These are phyloP conservation scores for Microcera coccophila DNA, from an alignment of 2,329 filamentous ascomycete genomes.

Conservation along the genomic window DNA sequence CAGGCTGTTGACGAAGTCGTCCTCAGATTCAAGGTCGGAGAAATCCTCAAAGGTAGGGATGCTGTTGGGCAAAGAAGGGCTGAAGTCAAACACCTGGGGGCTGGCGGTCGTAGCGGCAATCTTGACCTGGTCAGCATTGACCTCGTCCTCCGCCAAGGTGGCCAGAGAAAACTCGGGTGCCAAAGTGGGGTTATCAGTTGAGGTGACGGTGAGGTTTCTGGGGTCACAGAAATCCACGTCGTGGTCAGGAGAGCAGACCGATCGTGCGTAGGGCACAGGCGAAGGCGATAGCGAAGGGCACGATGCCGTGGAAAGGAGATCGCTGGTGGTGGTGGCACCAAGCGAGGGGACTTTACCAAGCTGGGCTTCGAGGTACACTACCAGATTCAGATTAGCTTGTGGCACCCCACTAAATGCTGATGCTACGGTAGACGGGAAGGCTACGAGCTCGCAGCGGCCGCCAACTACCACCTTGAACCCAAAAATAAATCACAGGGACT, in stretches of 20 bases:
- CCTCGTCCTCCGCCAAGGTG: conserved; percentile 63
- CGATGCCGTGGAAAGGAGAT: conserved; percentile 61
- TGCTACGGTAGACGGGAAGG: background rate
- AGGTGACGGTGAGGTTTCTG: conserved; percentile 75
- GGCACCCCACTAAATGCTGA: conserved; percentile 12
- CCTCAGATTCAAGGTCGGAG: conserved; percentile 86
- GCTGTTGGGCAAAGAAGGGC: conserved; percentile 47
- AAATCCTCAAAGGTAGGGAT: conserved; percentile 78
- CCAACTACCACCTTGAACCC: background rate
- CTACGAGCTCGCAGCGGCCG: background rate
- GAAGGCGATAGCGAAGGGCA: conserved; percentile 78
- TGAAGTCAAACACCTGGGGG: conserved; percentile 51
- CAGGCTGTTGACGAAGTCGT: conserved; percentile 71
- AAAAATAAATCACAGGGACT: conserved; percentile 2
- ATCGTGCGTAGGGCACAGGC: conserved; percentile 71
- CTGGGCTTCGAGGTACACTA: conserved; percentile 50
- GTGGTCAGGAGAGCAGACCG: conserved; percentile 59
- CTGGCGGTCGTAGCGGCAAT: conserved; percentile 39
- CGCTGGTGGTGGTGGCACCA: conserved; percentile 56
- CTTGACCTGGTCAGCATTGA: conserved; percentile 50
- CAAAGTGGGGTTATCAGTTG: conserved; percentile 46
- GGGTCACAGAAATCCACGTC: conserved; percentile 89
- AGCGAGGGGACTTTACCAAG: conserved; percentile 54
- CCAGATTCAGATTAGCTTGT: conserved; percentile 35
- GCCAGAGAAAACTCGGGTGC: conserved; percentile 63